Conservation (phyloP, 257 asterid species). For the Gardenia jasminoides region DNA sequence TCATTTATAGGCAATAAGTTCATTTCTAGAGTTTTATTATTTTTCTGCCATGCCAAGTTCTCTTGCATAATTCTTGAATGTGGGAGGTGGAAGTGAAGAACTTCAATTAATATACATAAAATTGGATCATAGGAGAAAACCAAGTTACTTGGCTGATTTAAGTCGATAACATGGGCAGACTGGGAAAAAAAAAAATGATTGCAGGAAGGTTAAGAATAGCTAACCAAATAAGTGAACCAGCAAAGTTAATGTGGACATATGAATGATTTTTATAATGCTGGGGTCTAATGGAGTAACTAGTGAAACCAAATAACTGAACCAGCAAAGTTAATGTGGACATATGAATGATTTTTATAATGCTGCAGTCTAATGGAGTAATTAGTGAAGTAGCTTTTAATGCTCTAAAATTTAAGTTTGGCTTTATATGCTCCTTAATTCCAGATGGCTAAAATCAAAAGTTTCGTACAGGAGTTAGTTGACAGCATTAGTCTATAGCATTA, state of each 20-base stretch:
- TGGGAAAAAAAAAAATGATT: not conserved
- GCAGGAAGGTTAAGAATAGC: not conserved
- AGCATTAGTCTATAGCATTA: not conserved
- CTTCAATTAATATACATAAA: not conserved
- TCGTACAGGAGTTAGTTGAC: not conserved
- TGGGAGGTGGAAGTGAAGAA: not conserved
- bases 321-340: not conserved
- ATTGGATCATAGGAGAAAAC: not conserved
- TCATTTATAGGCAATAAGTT: not conserved
- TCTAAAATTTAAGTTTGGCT: conserved; percentile 4
- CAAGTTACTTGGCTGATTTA: not conserved
- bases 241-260: not conserved
- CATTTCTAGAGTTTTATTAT: too few relatives aligned
- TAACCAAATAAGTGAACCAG: not conserved
- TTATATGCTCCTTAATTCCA: not conserved
- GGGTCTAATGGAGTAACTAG: not conserved
- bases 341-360: not conserved
- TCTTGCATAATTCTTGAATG: not conserved
- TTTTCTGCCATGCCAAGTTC: not conserved
- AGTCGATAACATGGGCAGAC: not conserved
- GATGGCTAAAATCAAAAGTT: not conserved
- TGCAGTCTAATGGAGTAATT: not conserved
- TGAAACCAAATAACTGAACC: not conserved
- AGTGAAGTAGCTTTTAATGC: not conserved
- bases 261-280: not conserved